A percentile compares a stretch with the other conserved stretches of the same genome.
Evolutionary conservation across 495 filamentous ascomycete genomes (phyloP).

Genomic region (Penicillium canariense): DNA sequence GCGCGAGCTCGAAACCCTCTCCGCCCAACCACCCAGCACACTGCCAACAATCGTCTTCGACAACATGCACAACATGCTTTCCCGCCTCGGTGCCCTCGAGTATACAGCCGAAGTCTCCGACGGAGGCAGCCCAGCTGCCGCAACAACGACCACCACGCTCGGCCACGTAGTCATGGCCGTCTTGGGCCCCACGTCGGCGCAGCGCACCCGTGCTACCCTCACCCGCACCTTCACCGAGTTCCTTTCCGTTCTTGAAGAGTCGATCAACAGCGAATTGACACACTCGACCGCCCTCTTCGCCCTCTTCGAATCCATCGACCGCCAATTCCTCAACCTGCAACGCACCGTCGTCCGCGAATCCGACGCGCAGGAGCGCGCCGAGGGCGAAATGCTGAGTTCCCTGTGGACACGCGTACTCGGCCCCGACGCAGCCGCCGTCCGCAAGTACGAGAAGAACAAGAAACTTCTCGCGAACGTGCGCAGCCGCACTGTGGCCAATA

Average conservation of each 20-base stretch:
- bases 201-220: constrained; percentile 75
- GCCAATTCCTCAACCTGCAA: constrained; percentile 82
- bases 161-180: constrained; percentile 64
- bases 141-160: constrained; percentile 58
- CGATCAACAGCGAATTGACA: constrained; percentile 76
- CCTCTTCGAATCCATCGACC: constrained; percentile 84
- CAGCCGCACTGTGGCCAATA: constrained; percentile 80
- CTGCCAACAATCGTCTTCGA: constrained; percentile 65
- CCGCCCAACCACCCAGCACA: constrained; percentile 50
- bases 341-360: constrained; percentile 82
- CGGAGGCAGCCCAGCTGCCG: constrained; percentile 37
- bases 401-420: constrained; percentile 85
- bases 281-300: constrained; percentile 73
- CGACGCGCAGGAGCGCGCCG: constrained; percentile 71
- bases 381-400: constrained; percentile 75
- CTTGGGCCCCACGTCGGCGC: constrained; percentile 74
- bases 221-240: constrained; percentile 87
- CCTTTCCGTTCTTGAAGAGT: constrained; percentile 81
- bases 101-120: constrained; percentile 29
- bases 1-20: constrained; percentile 66
- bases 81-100: constrained; percentile 67
- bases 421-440: constrained; percentile 62
- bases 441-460: constrained; percentile 87
- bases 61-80: constrained; percentile 76
- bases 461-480: constrained; percentile 71